A percentile compares a stretch with the other conserved stretches of the same genome.
These are phyloP conservation scores for rapeseed (Brassica napus) DNA, from an alignment of 345 rosid species.

Conservation along the genomic window DNA sequence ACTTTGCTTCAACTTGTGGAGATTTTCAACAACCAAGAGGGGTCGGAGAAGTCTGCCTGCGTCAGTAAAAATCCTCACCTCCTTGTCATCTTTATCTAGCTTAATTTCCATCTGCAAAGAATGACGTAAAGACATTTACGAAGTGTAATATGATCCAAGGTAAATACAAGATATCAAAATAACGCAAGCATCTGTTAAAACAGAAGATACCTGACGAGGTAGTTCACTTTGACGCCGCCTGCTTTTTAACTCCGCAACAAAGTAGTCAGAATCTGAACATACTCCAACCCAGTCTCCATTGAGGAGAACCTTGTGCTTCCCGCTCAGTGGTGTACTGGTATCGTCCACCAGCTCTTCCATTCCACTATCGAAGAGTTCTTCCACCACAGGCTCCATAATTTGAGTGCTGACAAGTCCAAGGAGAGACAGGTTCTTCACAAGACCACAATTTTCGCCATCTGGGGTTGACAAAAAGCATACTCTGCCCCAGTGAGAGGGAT, in stretches of 20 bases:
- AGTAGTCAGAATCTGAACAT: slow-evolving; percentile 56
- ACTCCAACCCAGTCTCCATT: slow-evolving; percentile 94
- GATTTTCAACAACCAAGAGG: slow-evolving; percentile 73
- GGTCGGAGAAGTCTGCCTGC: slow-evolving; percentile 93
- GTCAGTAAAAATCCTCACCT: slow-evolving; percentile 78
- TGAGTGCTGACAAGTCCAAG: slow-evolving; percentile 79
- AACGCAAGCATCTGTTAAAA: neutral
- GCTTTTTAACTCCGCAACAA: slow-evolving; percentile 60
- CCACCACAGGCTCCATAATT: slow-evolving; percentile 49
- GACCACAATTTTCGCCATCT: slow-evolving; percentile 98
- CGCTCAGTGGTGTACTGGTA: slow-evolving; percentile 48
- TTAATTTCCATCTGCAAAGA: slow-evolving; percentile 77
- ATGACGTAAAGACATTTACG: neutral
- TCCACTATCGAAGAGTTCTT: slow-evolving; percentile 54
- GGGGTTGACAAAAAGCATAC: slow-evolving; percentile 93
- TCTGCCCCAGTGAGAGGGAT: slow-evolving; percentile 98
- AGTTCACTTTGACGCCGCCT: slow-evolving; percentile 62
- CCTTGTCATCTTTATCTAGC: slow-evolving; percentile 62
- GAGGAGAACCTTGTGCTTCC: slow-evolving; percentile 62
- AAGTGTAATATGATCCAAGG: neutral
- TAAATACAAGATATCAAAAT: slow-evolving; percentile 15
- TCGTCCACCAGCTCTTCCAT: slow-evolving; percentile 69
- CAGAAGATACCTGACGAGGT: slow-evolving; percentile 59
- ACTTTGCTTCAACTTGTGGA: slow-evolving; percentile 48
- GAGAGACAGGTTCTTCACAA: slow-evolving; percentile 78